Percentiles rank a stretch among this genome's conserved stretches.
phyloP scores from a whole-genome alignment of 768 basidiomycete genomes.

The Clitopilus passeckerianus region DNA sequence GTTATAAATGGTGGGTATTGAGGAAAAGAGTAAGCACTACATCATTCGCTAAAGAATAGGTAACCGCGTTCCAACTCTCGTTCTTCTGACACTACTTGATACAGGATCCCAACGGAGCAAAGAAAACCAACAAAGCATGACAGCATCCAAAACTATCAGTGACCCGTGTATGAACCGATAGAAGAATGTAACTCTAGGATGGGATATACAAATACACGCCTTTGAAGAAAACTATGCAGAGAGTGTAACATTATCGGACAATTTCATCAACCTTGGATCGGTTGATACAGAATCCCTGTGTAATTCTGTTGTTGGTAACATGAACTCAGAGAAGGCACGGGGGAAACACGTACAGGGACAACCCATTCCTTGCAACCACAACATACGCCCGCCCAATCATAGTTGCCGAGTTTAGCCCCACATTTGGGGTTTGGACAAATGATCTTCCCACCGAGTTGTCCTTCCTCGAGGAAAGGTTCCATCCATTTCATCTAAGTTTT shows the following conservation, averaged over 20 bases:
- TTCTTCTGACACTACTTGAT: background rate
- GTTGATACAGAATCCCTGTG: conserved; percentile 62
- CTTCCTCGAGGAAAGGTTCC: conserved; percentile 74
- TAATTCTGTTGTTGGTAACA: background rate
- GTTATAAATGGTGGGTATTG: too few species aligned
- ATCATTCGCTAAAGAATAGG: too few species aligned
- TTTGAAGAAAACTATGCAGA: too few species aligned
- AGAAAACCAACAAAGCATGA: background rate
- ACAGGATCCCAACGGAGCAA: background rate
- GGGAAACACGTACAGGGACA: conserved; percentile 59
- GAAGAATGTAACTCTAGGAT: background rate
- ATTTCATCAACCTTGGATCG: conserved; percentile 68
- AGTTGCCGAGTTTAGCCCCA: conserved; percentile 87
- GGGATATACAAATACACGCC: background rate
- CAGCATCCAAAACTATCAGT: background rate
- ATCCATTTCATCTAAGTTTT: conserved; percentile 86
- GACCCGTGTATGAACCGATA: background rate
- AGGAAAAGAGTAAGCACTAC: too few species aligned
- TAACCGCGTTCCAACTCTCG: too few species aligned
- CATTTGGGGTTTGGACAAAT: conserved; percentile 91
- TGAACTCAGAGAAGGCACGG: background rate
- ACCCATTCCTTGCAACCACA: conserved; percentile 94
- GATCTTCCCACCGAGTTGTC: conserved; percentile 84
- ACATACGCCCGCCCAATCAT: conserved; percentile 92
- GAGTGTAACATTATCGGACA: background rate